A percentile compares a stretch with the other conserved stretches of the same genome.
Evolutionary conservation across 2,329 filamentous ascomycete genomes (phyloP).

Genomic region (Kalaharituber pfeilii): DNA sequence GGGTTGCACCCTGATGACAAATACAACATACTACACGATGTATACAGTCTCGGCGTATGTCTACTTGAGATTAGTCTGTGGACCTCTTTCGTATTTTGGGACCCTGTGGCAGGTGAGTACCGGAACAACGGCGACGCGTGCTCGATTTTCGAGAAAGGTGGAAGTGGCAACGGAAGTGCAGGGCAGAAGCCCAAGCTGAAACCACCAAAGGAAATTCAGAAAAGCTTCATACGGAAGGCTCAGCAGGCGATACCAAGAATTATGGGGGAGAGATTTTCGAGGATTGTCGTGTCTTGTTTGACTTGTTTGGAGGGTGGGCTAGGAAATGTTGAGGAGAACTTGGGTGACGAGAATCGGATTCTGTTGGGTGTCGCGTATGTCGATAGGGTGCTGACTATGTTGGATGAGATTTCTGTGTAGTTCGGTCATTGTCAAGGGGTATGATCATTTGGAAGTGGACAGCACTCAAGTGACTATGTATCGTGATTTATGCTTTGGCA

Average conservation of each 20-base stretch:
- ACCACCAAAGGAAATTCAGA: background rate
- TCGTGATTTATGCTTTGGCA: too few relatives aligned
- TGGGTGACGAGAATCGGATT: constrained; percentile 11
- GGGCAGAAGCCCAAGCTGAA: background rate
- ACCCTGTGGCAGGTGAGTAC: background rate
- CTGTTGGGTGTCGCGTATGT: constrained; percentile 11
- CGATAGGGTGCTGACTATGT: constrained; percentile 9
- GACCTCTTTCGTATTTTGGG: constrained; percentile 17
- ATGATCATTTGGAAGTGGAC: constrained; percentile 5
- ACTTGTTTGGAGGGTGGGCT: constrained; percentile 11
- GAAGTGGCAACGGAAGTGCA: background rate
- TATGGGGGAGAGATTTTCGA: constrained; percentile 10
- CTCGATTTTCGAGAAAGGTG: background rate
- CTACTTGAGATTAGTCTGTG: constrained; percentile 38
- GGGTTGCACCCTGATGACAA: constrained; percentile 27
- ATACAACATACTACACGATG: constrained; percentile 39
- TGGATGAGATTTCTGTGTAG: constrained; percentile 6
- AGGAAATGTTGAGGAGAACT: constrained; percentile 6
- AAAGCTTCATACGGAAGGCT: background rate
- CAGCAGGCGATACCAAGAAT: background rate
- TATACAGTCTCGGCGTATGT: constrained; percentile 39
- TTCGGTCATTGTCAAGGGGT: constrained; percentile 9
- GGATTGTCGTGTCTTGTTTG: constrained; percentile 3
- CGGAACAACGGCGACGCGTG: background rate
- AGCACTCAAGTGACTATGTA: too few relatives aligned